These are phyloP conservation scores for Taphrina flavorubra DNA, from an alignment of 1,139 yeast species.

Conservation along the genomic window DNA sequence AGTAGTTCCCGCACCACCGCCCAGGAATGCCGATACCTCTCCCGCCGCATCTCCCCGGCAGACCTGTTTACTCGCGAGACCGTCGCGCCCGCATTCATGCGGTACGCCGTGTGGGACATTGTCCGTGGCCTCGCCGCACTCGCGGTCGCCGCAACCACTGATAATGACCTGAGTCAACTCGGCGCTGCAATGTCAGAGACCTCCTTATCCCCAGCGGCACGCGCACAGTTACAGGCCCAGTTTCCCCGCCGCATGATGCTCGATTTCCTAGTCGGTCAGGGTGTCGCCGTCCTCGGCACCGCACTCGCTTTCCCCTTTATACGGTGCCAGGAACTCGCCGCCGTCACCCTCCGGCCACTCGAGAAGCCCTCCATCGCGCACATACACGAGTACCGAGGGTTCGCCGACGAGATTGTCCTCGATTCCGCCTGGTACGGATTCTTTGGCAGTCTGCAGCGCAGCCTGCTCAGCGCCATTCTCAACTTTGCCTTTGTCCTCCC, in stretches of 20 bases:
- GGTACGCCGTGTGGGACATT: neutral
- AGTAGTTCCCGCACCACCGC: neutral
- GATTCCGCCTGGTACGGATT: conserved; percentile 31
- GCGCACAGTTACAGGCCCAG: neutral
- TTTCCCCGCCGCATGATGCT: neutral
- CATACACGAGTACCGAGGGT: conserved; percentile 5
- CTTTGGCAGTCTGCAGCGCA: conserved; percentile 9
- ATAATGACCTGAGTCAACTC: neutral
- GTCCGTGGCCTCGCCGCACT: conserved; percentile 8
- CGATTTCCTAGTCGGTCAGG: conserved; percentile 1
- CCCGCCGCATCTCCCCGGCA: conserved; percentile 3
- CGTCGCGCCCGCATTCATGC: conserved; percentile 14
- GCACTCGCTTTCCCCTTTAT: conserved; percentile 12
- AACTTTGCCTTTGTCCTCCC: conserved; percentile 1
- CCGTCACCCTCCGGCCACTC: conserved; percentile 26
- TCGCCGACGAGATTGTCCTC: conserved; percentile 22
- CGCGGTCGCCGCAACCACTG: neutral
- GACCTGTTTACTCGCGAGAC: conserved; percentile 11
- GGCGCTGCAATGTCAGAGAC: neutral
- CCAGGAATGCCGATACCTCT: conserved; percentile 18
- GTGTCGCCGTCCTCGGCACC: neutral
- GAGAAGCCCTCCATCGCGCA: conserved; percentile 18
- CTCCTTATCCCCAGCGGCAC: neutral
- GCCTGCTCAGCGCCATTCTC: neutral
- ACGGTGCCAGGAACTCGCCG: conserved; percentile 22